phyloP scores from a whole-genome alignment of 2,329 filamentous ascomycete species.

The Colletotrichum brevisporum region DNA sequence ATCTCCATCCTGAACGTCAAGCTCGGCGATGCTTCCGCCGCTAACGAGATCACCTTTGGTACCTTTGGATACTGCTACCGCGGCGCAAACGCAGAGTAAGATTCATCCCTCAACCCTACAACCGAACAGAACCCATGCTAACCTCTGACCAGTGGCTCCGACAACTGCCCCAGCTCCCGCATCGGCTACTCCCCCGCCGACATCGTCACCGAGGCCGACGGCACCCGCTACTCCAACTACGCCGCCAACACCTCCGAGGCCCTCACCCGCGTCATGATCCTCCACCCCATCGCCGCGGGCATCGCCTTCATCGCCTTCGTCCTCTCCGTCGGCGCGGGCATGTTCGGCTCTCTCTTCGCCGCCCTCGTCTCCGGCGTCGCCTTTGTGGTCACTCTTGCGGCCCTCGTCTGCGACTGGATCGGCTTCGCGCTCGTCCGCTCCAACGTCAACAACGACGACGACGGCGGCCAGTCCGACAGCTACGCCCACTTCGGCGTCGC shows the following conservation, averaged over 20 bases:
- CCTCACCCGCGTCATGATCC: constrained; percentile 72
- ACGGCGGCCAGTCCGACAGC: constrained; percentile 50
- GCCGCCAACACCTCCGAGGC: constrained; percentile 60
- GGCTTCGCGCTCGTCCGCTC: constrained; percentile 67
- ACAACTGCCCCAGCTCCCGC: constrained; percentile 61
- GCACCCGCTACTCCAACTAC: constrained; percentile 57
- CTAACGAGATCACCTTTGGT: constrained; percentile 65
- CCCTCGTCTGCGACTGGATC: constrained; percentile 70
- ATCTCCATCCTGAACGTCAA: constrained; percentile 68
- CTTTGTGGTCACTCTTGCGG: constrained; percentile 63
- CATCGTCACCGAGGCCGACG: constrained; percentile 57
- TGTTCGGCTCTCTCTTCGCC: constrained; percentile 66
- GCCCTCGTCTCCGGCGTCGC: constrained; percentile 63
- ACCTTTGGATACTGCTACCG: constrained; percentile 72
- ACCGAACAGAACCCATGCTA: not conserved
- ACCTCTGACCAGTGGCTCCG: constrained; percentile 48
- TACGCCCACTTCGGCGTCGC: constrained; percentile 70
- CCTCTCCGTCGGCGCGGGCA: constrained; percentile 65
- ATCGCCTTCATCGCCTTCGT: constrained; percentile 72
- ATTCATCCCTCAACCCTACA: not conserved
- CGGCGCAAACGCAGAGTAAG: constrained; percentile 45
- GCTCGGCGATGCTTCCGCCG: constrained; percentile 54
- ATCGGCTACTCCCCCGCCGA: constrained; percentile 71
- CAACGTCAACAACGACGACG: constrained; percentile 63
- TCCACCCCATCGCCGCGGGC: constrained; percentile 72